Conservation (phyloP, 225 moss, liverwort and hornwort genomes). For the Climacium dendroides region DNA sequence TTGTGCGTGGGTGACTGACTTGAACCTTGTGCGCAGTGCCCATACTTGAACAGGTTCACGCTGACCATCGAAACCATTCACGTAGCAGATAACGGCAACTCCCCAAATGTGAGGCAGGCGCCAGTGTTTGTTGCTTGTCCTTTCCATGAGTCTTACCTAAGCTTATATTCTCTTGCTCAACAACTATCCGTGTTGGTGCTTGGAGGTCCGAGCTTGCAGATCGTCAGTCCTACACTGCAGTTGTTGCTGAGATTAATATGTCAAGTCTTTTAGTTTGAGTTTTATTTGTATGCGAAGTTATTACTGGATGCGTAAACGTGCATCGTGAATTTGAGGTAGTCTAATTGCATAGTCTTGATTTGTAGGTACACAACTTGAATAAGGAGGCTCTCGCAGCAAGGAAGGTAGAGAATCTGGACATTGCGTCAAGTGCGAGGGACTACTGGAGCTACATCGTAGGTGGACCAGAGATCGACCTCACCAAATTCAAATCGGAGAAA, state of each 20-base stretch:
- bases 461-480: slow-evolving; percentile 69
- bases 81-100: slow-evolving; percentile 61
- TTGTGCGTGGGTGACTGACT: slow-evolving; percentile 1
- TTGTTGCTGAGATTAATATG: not conserved
- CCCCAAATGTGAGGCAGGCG: slow-evolving; percentile 46
- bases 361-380: slow-evolving; percentile 42
- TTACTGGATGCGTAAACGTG: not conserved
- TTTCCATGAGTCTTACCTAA: not conserved
- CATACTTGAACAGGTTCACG: slow-evolving; percentile 82
- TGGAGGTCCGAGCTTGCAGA: not conserved
- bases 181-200: not conserved
- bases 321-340: not conserved
- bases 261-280: not conserved
- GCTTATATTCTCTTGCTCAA: not conserved
- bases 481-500: slow-evolving; percentile 59
- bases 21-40: slow-evolving; percentile 48
- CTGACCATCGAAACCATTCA: slow-evolving; percentile 81
- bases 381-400: slow-evolving; percentile 39
- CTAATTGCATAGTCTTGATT: not conserved
- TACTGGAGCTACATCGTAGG: slow-evolving; percentile 89
- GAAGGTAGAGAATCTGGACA: slow-evolving; percentile 75
- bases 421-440: slow-evolving; percentile 54
- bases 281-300: not conserved
- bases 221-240: not conserved
- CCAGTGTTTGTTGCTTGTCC: not conserved